Evolutionary conservation across 108 stramenopile genomes (phyloP), one percentile per base, ranked within the genome.

Genomic region (Skeletonema grethae): DNA sequence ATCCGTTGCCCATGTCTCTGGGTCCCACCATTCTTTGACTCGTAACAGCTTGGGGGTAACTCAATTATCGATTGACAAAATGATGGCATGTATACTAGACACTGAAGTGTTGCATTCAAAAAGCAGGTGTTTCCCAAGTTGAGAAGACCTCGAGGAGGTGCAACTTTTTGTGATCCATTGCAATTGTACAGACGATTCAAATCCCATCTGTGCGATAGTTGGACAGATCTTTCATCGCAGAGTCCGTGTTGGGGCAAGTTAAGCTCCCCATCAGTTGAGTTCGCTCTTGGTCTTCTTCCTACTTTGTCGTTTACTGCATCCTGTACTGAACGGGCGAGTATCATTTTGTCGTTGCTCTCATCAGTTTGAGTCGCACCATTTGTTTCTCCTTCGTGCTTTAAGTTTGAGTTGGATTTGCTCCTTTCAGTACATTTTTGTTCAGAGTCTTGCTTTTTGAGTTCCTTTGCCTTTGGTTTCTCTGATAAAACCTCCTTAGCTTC

Each of bases 61-160:
- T 73, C 63, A 3, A 87, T 59, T 29, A 94, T 68, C 10, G 85
- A 74, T 75, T 97, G 96, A 16, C 87, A 92, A 65, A 99, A 90
- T 5, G 91, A 85, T 58, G 98, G 97, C 36, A 86, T 62, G 75
- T 97, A 86, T 29, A 85, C 77, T 24, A 99, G 77, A 72, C 97
- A 98, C 67, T 99, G 98, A 13, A 99, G 57, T 7, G 92, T 96
- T 31, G 95, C 84, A 77, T 99, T 99, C 62, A 99, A 65, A 75
- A 96, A 99, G 82, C 98, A 99, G 7, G 97, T 99, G 68, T 99
- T 99, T 61, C 98, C 98, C 12, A 96, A 73, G 71, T 99, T 99
- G 31, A 73, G 53, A 28, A 99, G 81, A 15, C 98, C 98, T 38
- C 82, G 72, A 5, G 94, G 89, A 16, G 75, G 46, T 7, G 63